Percentiles rank a stretch among this genome's conserved stretches.
These are phyloP conservation scores for Cystoderma amianthinum DNA, from an alignment of 768 basidiomycete genomes.

Conservation along the genomic window DNA sequence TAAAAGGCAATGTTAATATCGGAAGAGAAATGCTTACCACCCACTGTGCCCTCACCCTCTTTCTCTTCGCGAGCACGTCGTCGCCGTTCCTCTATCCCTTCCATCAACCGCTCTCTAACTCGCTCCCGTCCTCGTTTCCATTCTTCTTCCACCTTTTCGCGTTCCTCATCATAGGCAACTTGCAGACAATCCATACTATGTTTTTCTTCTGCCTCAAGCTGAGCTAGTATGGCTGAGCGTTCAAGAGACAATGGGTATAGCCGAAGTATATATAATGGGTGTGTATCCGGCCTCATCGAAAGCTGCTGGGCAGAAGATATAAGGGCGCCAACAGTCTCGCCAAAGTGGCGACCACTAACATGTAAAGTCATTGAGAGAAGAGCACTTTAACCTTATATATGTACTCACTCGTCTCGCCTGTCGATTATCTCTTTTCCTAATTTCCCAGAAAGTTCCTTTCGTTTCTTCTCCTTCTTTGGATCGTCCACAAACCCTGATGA, in stretches of 20 bases:
- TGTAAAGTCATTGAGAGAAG: slow-evolving; percentile 2
- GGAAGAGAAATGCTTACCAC: slow-evolving; percentile 35
- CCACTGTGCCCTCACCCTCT: slow-evolving; percentile 78
- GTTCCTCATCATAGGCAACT: slow-evolving; percentile 72
- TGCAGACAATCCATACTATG: slow-evolving; percentile 61
- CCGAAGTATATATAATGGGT: slow-evolving; percentile 61
- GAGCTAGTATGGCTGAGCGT: slow-evolving; percentile 66
- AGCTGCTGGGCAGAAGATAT: slow-evolving; percentile 58
- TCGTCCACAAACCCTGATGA: slow-evolving; percentile 21
- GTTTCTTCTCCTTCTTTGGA: slow-evolving; percentile 56
- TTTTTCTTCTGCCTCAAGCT: slow-evolving; percentile 61
- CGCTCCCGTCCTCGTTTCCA: slow-evolving; percentile 71
- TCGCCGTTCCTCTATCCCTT: slow-evolving; percentile 80
- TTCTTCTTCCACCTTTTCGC: slow-evolving; percentile 75
- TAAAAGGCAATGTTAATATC: slow-evolving; percentile 4
- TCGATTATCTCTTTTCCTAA: slow-evolving; percentile 69
- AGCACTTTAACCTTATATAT: slow-evolving; percentile 5
- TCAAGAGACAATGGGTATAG: slow-evolving; percentile 70
- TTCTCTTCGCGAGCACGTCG: slow-evolving; percentile 81
- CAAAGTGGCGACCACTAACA: slow-evolving; percentile 47
- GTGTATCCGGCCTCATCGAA: slow-evolving; percentile 59
- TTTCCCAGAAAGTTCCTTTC: slow-evolving; percentile 65
- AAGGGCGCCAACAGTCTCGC: no score
- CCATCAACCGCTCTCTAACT: slow-evolving; percentile 70
- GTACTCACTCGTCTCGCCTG: slow-evolving; percentile 65